These are phyloP conservation scores for Schizochytrium sp. DNA, from an alignment of 108 stramenopile genomes.

Conservation along the genomic window DNA sequence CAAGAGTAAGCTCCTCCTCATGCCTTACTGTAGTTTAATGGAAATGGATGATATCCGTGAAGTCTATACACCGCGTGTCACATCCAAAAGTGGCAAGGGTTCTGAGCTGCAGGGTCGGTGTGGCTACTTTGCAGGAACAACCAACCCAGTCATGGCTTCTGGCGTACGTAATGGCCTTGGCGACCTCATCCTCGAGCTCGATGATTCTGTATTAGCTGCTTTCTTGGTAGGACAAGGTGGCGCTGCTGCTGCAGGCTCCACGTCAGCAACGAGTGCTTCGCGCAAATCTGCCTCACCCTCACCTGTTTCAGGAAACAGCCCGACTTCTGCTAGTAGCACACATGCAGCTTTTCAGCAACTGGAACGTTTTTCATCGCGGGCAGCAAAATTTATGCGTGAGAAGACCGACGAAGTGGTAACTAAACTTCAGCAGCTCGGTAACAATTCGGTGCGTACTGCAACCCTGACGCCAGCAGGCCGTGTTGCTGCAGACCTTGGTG, in stretches of 20 bases:
- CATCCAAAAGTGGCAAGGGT: not conserved
- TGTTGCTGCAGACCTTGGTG: slow-evolving; percentile 22
- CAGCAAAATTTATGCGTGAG: not conserved
- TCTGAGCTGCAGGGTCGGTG: slow-evolving; percentile 31
- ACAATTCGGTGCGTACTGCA: not conserved
- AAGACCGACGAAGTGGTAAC: slow-evolving; percentile 54
- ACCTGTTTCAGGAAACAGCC: not conserved
- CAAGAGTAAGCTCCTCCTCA: slow-evolving; percentile 54
- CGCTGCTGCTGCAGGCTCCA: too few species aligned
- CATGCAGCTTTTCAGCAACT: not conserved
- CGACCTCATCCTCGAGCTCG: slow-evolving; percentile 1
- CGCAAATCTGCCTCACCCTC: not conserved
- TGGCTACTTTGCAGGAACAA: slow-evolving; percentile 43
- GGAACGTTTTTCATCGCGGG: slow-evolving; percentile 44
- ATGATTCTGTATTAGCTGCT: not conserved
- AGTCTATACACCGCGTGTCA: slow-evolving; percentile 53
- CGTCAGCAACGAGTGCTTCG: not conserved
- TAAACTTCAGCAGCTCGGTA: slow-evolving; percentile 13
- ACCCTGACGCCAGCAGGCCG: slow-evolving; percentile 4
- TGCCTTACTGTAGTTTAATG: slow-evolving; percentile 36
- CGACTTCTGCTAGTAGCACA: not conserved
- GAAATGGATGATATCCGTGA: slow-evolving; percentile 44
- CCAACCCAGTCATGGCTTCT: slow-evolving; percentile 26
- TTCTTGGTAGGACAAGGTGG: not conserved
- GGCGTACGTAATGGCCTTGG: slow-evolving; percentile 33